phyloP scores from a whole-genome alignment of 2,329 filamentous ascomycete genomes.

The Neonectria neomacrospora region DNA sequence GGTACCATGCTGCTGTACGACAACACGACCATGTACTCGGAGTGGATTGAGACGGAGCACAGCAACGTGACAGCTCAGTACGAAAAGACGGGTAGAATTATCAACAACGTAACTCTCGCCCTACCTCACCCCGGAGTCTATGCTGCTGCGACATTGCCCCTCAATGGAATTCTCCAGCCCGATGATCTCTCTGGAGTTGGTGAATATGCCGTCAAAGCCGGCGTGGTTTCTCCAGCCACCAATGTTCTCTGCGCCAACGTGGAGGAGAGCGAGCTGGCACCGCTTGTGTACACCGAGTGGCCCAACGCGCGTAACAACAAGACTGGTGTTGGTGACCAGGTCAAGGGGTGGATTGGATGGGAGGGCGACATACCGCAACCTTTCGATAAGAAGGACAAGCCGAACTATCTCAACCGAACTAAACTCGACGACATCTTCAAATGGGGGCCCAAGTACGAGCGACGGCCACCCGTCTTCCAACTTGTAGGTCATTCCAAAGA shows the following conservation, averaged over 20 bases:
- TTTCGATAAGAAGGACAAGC: slow-evolving; percentile 36
- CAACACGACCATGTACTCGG: slow-evolving; percentile 75
- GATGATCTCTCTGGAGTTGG: slow-evolving; percentile 72
- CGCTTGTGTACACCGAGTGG: slow-evolving; percentile 74
- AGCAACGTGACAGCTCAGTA: slow-evolving; percentile 64
- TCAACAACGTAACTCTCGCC: slow-evolving; percentile 82
- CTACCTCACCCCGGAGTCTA: slow-evolving; percentile 80
- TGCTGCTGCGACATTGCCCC: slow-evolving; percentile 67
- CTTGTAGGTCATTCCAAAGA: slow-evolving; percentile 50
- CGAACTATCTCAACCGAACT: slow-evolving; percentile 64
- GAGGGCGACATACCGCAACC: slow-evolving; percentile 50
- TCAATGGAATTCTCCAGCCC: slow-evolving; percentile 77
- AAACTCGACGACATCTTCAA: slow-evolving; percentile 76
- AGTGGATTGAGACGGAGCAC: slow-evolving; percentile 72
- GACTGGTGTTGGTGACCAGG: slow-evolving; percentile 51
- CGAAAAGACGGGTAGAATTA: slow-evolving; percentile 61
- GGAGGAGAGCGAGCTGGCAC: slow-evolving; percentile 66
- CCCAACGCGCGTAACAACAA: slow-evolving; percentile 52
- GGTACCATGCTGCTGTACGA: slow-evolving; percentile 74
- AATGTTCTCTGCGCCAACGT: slow-evolving; percentile 81
- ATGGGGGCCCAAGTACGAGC: slow-evolving; percentile 66
- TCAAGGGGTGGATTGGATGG: slow-evolving; percentile 51
- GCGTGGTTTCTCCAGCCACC: slow-evolving; percentile 75
- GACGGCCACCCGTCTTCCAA: slow-evolving; percentile 64
- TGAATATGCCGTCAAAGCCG: slow-evolving; percentile 74